phyloP scores from a whole-genome alignment of 2,329 filamentous ascomycete genomes.

The Aaosphaeria pasadenensis region DNA sequence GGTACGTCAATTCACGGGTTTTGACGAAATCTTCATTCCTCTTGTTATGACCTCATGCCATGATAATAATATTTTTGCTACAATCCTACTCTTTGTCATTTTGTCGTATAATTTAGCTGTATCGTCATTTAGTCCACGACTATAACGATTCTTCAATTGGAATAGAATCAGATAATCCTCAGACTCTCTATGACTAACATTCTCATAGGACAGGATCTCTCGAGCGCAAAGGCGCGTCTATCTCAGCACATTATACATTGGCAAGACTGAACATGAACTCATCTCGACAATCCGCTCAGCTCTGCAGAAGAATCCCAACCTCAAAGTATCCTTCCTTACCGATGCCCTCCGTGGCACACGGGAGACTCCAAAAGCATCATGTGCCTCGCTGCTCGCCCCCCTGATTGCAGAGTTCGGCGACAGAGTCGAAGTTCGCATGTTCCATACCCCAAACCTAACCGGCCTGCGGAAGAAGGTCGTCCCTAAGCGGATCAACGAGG shows the following conservation, averaged over 20 bases:
- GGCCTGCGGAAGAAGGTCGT: constrained; percentile 80
- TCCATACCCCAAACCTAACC: constrained; percentile 93
- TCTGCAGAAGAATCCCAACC: constrained; percentile 67
- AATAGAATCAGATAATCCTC: too few species aligned
- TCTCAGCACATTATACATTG: constrained; percentile 94
- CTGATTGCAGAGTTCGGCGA: constrained; percentile 84
- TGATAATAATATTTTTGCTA: not conserved
- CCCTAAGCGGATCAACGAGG: constrained; percentile 90
- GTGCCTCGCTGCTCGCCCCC: constrained; percentile 81
- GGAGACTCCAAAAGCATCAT: constrained; percentile 81
- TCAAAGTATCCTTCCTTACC: constrained; percentile 85
- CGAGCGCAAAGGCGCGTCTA: constrained; percentile 78
- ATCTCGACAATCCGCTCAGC: constrained; percentile 75
- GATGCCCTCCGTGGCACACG: constrained; percentile 89
- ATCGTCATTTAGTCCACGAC: not conserved
- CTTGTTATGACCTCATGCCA: not conserved
- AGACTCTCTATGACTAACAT: constrained; percentile 9
- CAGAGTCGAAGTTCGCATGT: constrained; percentile 92
- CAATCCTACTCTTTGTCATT: not conserved
- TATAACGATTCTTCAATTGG: not conserved
- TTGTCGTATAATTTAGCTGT: not conserved
- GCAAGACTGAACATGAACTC: constrained; percentile 86
- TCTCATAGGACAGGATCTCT: constrained; percentile 63
- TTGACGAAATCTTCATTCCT: constrained; percentile 1
- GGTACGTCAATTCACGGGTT: constrained; percentile 47